Base-by-base conservation (phyloP, 2,329 filamentous ascomycete genomes). In the Colletotrichum sidae region DNA sequence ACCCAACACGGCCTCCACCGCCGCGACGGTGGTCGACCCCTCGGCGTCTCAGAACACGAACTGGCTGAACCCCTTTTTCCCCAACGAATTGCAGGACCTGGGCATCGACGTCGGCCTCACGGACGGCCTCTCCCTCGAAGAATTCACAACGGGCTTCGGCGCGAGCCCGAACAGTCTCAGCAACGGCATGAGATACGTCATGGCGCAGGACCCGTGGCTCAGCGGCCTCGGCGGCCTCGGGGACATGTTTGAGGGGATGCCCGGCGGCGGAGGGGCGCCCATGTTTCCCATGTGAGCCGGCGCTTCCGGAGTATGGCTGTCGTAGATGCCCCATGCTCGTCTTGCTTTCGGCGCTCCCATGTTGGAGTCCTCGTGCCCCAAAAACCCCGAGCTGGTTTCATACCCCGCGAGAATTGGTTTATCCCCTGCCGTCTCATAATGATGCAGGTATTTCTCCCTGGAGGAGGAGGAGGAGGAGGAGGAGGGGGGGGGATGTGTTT, bases 161-260 rank as follows among this genome's bases (percentile, higher is more conserved):
- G 63, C 56, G 10, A 66, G 66, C 37, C 66, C 66, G 5, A 49
- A 45, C 7, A 67, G 58, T 46, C 45, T 68, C 8, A 46, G 45
- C 25, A 62, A 77, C 13, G 75, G 75, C 8, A 72, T 77, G 55
- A 72, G 74, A 39, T 77, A 76, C 65, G 72, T 78, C 55, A 71
- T 80, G 55, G 67, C 65, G 12, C 74, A 76, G 61, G 80, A 82
- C 60, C 76, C 78, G 12, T 81, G 80, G 75, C 75, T 80, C 60
- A 77, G 71, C 13, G 74, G 76, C 73, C 75, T 80, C 59, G 76
- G 70, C 8, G 74, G 52, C 8, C 52, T 65, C 13, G 52, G 52
- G 4, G 58, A 76, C 53, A 73, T 76, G 60, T 77, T 80, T 25
- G 75, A 77, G 51, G 74, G 73, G 11, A 68, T 80, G 33, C 77